Evolutionary conservation across 1,139 yeast genomes (phyloP).

Genomic region (Yarrowia galli): DNA sequence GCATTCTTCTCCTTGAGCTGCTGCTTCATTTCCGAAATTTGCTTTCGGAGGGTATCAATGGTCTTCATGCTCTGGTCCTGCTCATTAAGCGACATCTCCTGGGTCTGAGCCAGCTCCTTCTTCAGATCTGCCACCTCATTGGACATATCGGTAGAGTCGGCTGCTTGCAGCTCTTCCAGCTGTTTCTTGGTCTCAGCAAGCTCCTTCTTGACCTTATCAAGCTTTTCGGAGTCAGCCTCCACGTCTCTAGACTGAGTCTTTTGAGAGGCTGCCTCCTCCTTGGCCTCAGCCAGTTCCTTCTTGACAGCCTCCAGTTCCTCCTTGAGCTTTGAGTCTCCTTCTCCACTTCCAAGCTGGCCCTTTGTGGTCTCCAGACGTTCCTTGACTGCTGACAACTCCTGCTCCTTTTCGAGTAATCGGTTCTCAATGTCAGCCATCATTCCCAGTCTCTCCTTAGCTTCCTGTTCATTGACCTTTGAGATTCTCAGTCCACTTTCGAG

Average conservation of each 20-base stretch:
- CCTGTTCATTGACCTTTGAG: constrained; percentile 45
- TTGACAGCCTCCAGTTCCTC: constrained; percentile 42
- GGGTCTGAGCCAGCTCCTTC: constrained; percentile 29
- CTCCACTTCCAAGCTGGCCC: constrained; percentile 42
- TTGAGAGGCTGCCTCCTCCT: constrained; percentile 43
- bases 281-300: constrained; percentile 40
- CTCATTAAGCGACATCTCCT: constrained; percentile 35
- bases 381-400: constrained; percentile 46
- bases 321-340: constrained; percentile 39
- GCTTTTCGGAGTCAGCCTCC: constrained; percentile 6
- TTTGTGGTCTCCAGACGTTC: constrained; percentile 46
- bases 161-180: constrained; percentile 8
- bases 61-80: constrained; percentile 36
- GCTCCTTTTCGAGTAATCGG: constrained; percentile 48
- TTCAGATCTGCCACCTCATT: constrained; percentile 15
- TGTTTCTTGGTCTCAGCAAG: constrained; percentile 10
- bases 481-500: constrained; percentile 45
- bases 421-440: constrained; percentile 50
- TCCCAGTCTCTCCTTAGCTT: constrained; percentile 45
- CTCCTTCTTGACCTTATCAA: background rate
- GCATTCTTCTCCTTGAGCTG: constrained; percentile 37
- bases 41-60: constrained; percentile 33
- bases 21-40: constrained; percentile 30
- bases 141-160: constrained; percentile 2
- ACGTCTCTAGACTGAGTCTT: background rate